Percentiles rank a stretch among this genome's conserved stretches.
phyloP scores from a whole-genome alignment of 352 stramenopile species.

The Thalassiosira oceanica region DNA sequence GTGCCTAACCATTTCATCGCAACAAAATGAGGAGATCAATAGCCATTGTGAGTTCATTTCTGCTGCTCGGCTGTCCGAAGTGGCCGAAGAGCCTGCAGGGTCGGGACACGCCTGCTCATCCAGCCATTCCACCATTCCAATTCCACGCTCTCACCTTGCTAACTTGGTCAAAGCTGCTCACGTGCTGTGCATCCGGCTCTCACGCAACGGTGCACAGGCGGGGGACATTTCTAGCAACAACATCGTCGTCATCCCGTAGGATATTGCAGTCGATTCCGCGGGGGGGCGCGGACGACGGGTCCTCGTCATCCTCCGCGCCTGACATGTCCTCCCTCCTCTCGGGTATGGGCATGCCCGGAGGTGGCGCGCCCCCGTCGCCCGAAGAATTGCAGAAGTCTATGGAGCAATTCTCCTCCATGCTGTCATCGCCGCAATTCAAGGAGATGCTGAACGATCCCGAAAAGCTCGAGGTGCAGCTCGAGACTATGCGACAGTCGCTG shows the following conservation, averaged over 20 bases:
- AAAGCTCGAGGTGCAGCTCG: conserved; percentile 26
- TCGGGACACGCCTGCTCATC: no score
- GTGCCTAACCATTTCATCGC: no score
- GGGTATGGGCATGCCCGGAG: conserved; percentile 14
- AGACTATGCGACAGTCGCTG: conserved; percentile 16
- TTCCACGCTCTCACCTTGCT: no score
- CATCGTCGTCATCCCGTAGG: neutral
- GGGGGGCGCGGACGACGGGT: conserved; percentile 14
- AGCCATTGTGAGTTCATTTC: no score
- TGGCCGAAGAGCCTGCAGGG: no score
- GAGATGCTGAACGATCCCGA: conserved; percentile 27
- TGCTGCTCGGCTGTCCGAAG: no score
- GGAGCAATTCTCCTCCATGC: conserved; percentile 17
- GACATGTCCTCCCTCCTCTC: conserved; percentile 27
- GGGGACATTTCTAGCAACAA: no score
- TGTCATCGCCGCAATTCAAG: conserved; percentile 27
- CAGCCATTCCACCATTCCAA: no score
- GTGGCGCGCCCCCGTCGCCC: conserved; percentile 10
- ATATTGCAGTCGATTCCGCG: conserved; percentile 7
- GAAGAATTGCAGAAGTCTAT: conserved; percentile 40
- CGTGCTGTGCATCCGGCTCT: no score
- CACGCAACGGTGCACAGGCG: no score
- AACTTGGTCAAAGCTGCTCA: no score
- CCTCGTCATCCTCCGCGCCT: conserved; percentile 2
- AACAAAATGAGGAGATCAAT: no score